Evolutionary conservation across 495 filamentous ascomycete species (phyloP).

Genomic region (Penicillium cinerascens): DNA sequence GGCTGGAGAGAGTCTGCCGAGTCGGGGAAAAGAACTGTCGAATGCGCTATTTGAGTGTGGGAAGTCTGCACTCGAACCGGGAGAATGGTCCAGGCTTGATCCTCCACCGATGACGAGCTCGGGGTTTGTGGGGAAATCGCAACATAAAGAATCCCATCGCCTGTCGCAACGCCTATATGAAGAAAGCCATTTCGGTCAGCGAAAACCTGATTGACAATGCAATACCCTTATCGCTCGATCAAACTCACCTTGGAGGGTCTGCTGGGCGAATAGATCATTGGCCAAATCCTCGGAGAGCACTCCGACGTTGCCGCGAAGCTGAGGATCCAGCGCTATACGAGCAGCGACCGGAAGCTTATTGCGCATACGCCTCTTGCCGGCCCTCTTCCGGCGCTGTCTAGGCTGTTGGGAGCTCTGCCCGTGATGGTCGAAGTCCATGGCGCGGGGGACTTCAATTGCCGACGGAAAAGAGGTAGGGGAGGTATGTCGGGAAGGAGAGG

Average conservation of each 20-base stretch:
- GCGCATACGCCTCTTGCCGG: conserved; percentile 40
- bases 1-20: conserved; percentile 73
- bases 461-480: conserved; percentile 17
- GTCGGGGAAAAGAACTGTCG: conserved; percentile 80
- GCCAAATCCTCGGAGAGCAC: conserved; percentile 85
- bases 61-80: conserved; percentile 67
- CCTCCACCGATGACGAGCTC: conserved; percentile 53
- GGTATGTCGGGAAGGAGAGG: not conserved
- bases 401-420: conserved; percentile 39
- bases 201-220: not conserved
- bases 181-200: conserved; percentile 1
- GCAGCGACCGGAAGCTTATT: conserved; percentile 58
- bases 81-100: conserved; percentile 76
- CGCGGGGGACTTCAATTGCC: conserved; percentile 25
- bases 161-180: conserved; percentile 15
- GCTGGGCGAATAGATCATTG: conserved; percentile 69
- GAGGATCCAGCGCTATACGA: conserved; percentile 69
- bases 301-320: conserved; percentile 83
- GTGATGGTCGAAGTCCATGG: conserved; percentile 39
- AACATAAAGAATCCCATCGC: conserved; percentile 53
- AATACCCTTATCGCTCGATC: not conserved
- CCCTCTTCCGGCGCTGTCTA: conserved; percentile 36
- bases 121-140: conserved; percentile 82
- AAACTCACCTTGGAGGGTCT: conserved; percentile 36
- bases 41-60: conserved; percentile 68